phyloP scores from a whole-genome alignment of 169 alveolate species.

The Perkinsus olseni region DNA sequence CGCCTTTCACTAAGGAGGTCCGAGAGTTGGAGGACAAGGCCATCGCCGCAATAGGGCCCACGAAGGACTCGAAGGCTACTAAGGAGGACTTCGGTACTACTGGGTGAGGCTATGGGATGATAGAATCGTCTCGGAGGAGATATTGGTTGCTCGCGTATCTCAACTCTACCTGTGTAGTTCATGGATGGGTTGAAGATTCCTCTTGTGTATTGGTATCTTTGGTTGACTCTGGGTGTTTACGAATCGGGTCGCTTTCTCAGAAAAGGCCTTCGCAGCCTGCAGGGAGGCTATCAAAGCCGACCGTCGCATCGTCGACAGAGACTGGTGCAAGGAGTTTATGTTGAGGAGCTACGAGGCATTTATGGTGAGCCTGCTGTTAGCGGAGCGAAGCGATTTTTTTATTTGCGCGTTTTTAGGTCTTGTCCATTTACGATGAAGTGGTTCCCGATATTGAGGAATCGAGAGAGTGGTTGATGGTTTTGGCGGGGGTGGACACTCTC shows the following conservation, averaged over 20 bases:
- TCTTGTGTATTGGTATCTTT: too few relatives aligned
- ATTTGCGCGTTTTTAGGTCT: not conserved
- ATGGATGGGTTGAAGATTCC: too few relatives aligned
- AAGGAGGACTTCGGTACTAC: not conserved
- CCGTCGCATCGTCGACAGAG: not conserved
- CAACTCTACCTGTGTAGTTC: too few relatives aligned
- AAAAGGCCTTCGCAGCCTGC: not conserved
- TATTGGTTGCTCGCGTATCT: too few relatives aligned
- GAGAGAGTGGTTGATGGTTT: not conserved
- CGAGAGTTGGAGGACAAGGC: not conserved
- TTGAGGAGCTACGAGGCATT: not conserved
- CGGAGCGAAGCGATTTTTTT: not conserved
- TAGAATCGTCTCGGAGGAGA: too few relatives aligned
- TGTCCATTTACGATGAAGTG: not conserved
- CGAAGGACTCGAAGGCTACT: not conserved
- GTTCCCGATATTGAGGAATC: not conserved
- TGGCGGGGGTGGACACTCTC: not conserved
- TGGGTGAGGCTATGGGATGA: too few relatives aligned
- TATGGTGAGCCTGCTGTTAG: not conserved
- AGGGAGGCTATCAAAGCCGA: not conserved
- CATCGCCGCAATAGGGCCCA: not conserved
- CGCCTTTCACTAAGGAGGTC: not conserved
- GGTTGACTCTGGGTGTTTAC: too few relatives aligned
- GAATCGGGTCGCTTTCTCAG: too few relatives aligned
- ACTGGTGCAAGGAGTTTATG: not conserved